phyloP scores from a whole-genome alignment of 2,329 filamentous ascomycete species.

The Ceratocystis destructans region DNA sequence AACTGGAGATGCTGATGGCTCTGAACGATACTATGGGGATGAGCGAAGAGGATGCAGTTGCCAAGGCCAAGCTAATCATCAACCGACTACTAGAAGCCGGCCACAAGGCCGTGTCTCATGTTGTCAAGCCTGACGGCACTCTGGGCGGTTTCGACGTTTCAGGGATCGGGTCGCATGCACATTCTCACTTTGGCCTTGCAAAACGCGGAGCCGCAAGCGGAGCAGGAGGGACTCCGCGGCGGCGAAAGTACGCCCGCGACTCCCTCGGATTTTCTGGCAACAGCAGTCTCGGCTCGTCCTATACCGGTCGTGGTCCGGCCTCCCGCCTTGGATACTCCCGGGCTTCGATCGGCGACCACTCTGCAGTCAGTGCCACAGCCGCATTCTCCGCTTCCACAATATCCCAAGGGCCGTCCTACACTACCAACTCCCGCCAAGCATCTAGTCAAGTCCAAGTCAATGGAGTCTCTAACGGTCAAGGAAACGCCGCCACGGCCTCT shows the following conservation, averaged over 20 bases:
- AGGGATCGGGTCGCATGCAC: constrained; percentile 18
- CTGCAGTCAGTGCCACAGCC: not conserved
- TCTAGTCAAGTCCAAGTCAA: constrained; percentile 17
- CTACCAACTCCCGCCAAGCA: constrained; percentile 6
- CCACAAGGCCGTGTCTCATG: constrained; percentile 58
- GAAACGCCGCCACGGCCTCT: constrained; percentile 1
- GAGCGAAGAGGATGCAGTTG: constrained; percentile 69
- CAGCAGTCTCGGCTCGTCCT: not conserved
- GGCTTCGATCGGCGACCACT: constrained; percentile 8
- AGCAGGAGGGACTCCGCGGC: constrained; percentile 17
- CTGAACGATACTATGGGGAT: constrained; percentile 70
- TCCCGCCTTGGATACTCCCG: constrained; percentile 13
- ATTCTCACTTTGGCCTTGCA: constrained; percentile 19
- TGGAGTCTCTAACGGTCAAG: constrained; percentile 10
- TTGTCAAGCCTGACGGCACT: constrained; percentile 66
- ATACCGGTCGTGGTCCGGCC: constrained; percentile 1
- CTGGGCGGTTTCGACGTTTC: constrained; percentile 18
- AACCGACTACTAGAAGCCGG: constrained; percentile 65
- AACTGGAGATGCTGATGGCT: constrained; percentile 80
- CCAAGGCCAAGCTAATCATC: constrained; percentile 64
- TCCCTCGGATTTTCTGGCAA: constrained; percentile 14
- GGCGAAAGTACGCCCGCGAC: constrained; percentile 16
- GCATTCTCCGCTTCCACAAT: constrained; percentile 13
- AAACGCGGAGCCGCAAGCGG: constrained; percentile 17
- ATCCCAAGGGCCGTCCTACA: constrained; percentile 9